Conservation (phyloP, 805 yeast species). For the Candida vartiovaarae region DNA sequence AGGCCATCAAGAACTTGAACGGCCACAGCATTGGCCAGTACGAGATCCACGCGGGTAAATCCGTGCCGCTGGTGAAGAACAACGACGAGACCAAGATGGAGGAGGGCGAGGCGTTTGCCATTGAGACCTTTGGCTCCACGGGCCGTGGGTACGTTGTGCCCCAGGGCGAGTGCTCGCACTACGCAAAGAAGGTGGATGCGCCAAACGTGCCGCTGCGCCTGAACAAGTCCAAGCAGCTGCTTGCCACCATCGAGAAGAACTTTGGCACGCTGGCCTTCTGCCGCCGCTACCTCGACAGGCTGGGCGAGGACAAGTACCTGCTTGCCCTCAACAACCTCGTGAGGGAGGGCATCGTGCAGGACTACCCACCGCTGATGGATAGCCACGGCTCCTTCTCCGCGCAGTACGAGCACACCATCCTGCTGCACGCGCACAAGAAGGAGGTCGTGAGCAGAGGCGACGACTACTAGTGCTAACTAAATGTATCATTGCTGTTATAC, state of each 20-base stretch:
- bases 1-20: constrained; percentile 83
- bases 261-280: constrained; percentile 97
- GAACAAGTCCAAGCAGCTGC: constrained; percentile 62
- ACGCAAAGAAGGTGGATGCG: constrained; percentile 52
- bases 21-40: constrained; percentile 90
- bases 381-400: constrained; percentile 85
- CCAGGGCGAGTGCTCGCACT: constrained; percentile 93
- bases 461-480: constrained; percentile 49
- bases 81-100: constrained; percentile 97
- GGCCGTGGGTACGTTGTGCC: constrained; percentile 86
- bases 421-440: constrained; percentile 84
- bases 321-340: constrained; percentile 82
- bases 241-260: constrained; percentile 63
- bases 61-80: constrained; percentile 92
- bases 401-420: constrained; percentile 90
- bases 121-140: constrained; percentile 96
- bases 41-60: constrained; percentile 88
- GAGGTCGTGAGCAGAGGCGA: constrained; percentile 95
- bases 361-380: constrained; percentile 90
- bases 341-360: constrained; percentile 81
- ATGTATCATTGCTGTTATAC: too few relatives aligned
- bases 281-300: constrained; percentile 84
- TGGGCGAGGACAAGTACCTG: constrained; percentile 88
- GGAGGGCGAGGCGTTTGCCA: constrained; percentile 96
- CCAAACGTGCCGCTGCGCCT: constrained; percentile 48